Evolutionary conservation across 441 rosid species (phyloP), one percentile per base, ranked within the genome.

Genomic region (Corymbia calophylla): DNA sequence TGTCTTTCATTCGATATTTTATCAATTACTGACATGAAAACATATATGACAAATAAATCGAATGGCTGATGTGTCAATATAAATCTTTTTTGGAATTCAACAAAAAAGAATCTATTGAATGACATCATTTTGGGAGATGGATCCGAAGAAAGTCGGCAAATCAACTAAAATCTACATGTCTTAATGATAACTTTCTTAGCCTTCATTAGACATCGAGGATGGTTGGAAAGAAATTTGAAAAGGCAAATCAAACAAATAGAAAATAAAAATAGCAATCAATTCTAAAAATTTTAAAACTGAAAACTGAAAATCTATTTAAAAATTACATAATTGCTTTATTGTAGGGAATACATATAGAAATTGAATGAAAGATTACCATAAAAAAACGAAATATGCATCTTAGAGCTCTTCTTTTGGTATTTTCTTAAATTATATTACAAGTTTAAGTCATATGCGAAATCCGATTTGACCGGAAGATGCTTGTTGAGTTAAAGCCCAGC

Each of bases 41-140:
- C 5, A 1, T 10, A 0, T 54, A 0, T 55, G 60, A 2, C 3
- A 0, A 56, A 56, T 27, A 56, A 56, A 25, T 56, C 27, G 21
- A 56, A 56, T 23, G 62, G 23, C 23, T 12, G 23, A 56, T 12
- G 23, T 4, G 29, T 35, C 23, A 27, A 56, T 1, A 5, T 56
- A 56, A 56, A 56, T 56, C 23, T 56, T 25, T 21, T 0, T 2
- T 56, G 62, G 0, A 56, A 21, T 56, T 56, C 2, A 56, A 56
- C 29, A 56, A 8, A 23, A 4, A 12, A 0, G 29, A 56, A 2
- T 56, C 62, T 56, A 4, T 9, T 56, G 6, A 0, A 56, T 35
- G 39, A 35, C 39, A 12, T 56, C 6, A 2, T 23, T 23, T 56
- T 0, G 9, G 3, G 29, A 56, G 62, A 21, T 0, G 4, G 3